Evolutionary conservation across 1,284 basidiomycete species (phyloP).

Genomic region (Taiwanofungus camphoratus): DNA sequence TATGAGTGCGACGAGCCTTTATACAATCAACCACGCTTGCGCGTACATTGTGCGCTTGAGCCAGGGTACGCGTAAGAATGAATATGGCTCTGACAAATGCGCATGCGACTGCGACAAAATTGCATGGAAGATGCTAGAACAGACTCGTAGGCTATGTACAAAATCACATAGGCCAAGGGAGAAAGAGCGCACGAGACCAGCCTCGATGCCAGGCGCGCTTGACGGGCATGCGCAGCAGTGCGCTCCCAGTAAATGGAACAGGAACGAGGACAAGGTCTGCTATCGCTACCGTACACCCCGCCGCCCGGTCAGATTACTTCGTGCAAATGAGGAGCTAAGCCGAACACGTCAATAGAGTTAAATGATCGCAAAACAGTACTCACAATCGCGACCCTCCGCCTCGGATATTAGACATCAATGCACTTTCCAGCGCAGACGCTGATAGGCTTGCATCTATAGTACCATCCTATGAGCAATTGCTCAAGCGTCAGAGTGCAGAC

Average conservation of each 20-base stretch:
- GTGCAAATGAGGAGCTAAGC: conserved; percentile 17
- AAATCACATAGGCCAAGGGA: not conserved
- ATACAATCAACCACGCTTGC: too few relatives aligned
- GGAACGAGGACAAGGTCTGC: not conserved
- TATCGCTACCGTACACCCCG: conserved; percentile 13
- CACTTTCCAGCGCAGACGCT: conserved; percentile 68
- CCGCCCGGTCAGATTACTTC: conserved; percentile 15
- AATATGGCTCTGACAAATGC: conserved; percentile 3
- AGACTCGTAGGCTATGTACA: not conserved
- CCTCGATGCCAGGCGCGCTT: not conserved
- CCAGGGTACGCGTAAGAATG: conserved; percentile 1
- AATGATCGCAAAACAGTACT: conserved; percentile 6
- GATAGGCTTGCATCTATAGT: conserved; percentile 61
- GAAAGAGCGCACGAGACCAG: not conserved
- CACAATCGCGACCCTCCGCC: conserved; percentile 18
- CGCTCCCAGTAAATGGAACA: not conserved
- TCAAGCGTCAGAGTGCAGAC: not conserved
- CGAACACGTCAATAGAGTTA: not conserved
- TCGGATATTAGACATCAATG: conserved; percentile 56
- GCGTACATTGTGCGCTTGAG: not conserved
- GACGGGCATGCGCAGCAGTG: not conserved
- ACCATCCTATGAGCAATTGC: not conserved
- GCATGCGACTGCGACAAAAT: too few relatives aligned
- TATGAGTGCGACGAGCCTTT: too few relatives aligned
- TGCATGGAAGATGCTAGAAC: conserved; percentile 7